Evolutionary conservation across 2,329 filamentous ascomycete genomes (phyloP).

Genomic region (Fusarium chaquense): DNA sequence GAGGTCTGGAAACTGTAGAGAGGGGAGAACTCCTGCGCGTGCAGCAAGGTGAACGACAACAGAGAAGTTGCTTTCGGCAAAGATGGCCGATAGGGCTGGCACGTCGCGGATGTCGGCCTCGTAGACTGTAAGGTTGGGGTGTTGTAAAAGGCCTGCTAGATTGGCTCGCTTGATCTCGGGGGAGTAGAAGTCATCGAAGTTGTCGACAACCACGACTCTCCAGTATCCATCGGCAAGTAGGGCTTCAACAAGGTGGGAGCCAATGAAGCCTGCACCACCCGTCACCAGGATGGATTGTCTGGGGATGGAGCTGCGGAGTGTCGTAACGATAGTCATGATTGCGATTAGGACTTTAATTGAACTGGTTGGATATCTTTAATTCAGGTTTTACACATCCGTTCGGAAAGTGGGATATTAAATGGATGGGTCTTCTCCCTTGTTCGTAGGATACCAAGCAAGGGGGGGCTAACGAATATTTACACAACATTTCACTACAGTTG

Average conservation of each 20-base stretch:
- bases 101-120: conserved; percentile 19
- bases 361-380: background rate
- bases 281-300: conserved; percentile 14
- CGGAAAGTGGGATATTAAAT: background rate
- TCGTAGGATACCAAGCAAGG: background rate
- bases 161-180: conserved; percentile 24
- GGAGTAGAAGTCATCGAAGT: conserved; percentile 20
- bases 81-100: background rate
- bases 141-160: background rate
- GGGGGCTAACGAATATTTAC: background rate
- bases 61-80: background rate
- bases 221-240: conserved; percentile 15
- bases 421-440: background rate
- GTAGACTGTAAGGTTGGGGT: conserved; percentile 6
- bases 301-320: conserved; percentile 1
- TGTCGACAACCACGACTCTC: conserved; percentile 19
- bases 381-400: too few species aligned
- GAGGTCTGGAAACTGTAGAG: background rate
- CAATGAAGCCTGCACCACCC: conserved; percentile 22
- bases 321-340: conserved; percentile 24
- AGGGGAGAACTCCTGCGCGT: conserved; percentile 18
- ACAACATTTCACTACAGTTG: background rate
- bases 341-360: background rate
- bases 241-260: conserved; percentile 21
- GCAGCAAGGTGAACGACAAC: conserved; percentile 15